Conservation (phyloP, 352 stramenopile genomes). For the Aphanomyces cochlioides region DNA sequence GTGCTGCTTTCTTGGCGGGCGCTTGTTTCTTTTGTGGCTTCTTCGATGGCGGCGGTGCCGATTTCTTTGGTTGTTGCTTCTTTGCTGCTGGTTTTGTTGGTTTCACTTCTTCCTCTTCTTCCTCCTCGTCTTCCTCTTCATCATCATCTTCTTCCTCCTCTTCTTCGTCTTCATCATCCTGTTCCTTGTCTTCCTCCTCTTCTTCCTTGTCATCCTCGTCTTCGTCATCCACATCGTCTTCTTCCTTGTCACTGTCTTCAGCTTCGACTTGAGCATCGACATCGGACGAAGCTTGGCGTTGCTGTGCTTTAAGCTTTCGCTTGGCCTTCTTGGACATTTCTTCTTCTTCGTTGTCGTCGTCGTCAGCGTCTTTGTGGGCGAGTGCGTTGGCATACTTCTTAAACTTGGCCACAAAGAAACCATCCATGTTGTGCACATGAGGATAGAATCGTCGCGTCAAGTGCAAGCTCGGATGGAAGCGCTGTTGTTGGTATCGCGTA, state of each 20-base stretch:
- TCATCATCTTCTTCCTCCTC: conserved; percentile 45
- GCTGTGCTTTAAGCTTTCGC: conserved; percentile 68
- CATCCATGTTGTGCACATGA: conserved; percentile 99
- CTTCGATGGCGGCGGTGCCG: background rate
- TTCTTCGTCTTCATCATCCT: conserved; percentile 37
- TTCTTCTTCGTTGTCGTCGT: conserved; percentile 62
- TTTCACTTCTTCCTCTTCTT: conserved; percentile 29
- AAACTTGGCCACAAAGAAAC: conserved; percentile 99
- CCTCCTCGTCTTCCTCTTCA: conserved; percentile 41
- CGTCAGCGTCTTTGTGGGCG: conserved; percentile 49
- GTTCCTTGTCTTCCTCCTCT: conserved; percentile 33
- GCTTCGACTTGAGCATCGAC: conserved; percentile 57
- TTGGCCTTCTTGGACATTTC: conserved; percentile 82
- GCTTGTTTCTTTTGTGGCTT: conserved; percentile 4
- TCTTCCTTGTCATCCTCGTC: conserved; percentile 36
- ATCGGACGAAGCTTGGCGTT: conserved; percentile 67
- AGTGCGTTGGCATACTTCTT: conserved; percentile 97
- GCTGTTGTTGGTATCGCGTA: conserved; percentile 93
- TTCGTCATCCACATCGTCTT: conserved; percentile 51
- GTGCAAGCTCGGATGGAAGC: conserved; percentile 96
- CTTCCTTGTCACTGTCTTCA: conserved; percentile 35
- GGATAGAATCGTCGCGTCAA: conserved; percentile 98
- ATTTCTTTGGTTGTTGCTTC: conserved; percentile 7
- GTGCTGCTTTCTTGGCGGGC: background rate
- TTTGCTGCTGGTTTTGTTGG: conserved; percentile 7